phyloP scores from a whole-genome alignment of 768 basidiomycete genomes.

The Termitomyces sp. region DNA sequence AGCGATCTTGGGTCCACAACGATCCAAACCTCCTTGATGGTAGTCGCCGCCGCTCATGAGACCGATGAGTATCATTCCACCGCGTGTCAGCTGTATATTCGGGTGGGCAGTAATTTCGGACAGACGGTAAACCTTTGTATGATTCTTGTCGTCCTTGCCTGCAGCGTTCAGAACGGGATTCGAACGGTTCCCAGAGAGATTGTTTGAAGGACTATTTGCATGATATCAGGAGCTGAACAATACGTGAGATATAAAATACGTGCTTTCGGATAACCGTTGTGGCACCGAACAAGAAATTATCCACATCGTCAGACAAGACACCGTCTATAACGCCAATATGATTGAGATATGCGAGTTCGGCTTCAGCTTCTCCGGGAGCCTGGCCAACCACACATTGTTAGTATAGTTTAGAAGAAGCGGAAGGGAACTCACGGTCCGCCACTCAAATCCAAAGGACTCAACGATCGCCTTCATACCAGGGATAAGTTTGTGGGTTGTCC shows the following conservation, averaged over 20 bases:
- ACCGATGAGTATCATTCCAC: constrained; percentile 79
- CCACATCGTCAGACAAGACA: constrained; percentile 89
- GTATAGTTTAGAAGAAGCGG: constrained; percentile 17
- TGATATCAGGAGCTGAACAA: background rate
- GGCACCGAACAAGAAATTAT: constrained; percentile 89
- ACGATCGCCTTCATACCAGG: constrained; percentile 78
- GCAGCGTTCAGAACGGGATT: constrained; percentile 60
- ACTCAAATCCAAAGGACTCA: constrained; percentile 78
- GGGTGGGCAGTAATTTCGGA: constrained; percentile 38
- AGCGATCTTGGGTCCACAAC: constrained; percentile 70
- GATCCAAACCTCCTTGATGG: constrained; percentile 60
- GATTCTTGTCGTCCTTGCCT: constrained; percentile 74
- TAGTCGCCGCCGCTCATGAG: constrained; percentile 92
- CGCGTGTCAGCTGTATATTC: constrained; percentile 50
- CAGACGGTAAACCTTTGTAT: constrained; percentile 45
- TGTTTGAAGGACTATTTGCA: constrained; percentile 57
- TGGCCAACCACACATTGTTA: constrained; percentile 27
- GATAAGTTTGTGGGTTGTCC: constrained; percentile 59
- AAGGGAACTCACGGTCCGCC: constrained; percentile 50
- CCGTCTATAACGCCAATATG: constrained; percentile 81
- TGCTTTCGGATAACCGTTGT: constrained; percentile 82
- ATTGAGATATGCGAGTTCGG: constrained; percentile 87
- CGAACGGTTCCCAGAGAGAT: constrained; percentile 66
- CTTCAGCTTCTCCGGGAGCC: constrained; percentile 95
- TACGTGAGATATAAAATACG: constrained; percentile 18